Percentiles rank a stretch among this genome's conserved stretches.
Conservation (phyloP, 257 asterid genomes). For the Nicotiana noctiflora region DNA sequence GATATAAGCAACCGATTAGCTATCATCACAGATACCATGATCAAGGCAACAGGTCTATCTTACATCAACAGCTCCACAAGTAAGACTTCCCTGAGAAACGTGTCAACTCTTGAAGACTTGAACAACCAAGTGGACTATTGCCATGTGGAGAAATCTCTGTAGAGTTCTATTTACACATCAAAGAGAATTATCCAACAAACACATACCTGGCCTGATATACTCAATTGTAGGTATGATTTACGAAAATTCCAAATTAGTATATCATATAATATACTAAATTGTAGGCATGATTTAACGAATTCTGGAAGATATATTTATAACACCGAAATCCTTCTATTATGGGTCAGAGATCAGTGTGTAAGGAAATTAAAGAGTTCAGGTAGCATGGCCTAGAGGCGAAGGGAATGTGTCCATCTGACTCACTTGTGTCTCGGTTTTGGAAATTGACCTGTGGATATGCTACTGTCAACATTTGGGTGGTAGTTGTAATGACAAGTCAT, state of each 20-base stretch:
- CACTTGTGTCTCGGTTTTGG: not conserved
- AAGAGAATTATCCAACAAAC: not conserved
- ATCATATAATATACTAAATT: not conserved
- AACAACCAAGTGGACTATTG: not conserved
- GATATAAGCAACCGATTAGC: not conserved
- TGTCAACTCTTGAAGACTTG: not conserved
- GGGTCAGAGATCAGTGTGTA: not conserved
- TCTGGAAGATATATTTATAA: not conserved
- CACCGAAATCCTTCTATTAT: not conserved
- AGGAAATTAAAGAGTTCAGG: not conserved
- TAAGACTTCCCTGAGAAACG: not conserved
- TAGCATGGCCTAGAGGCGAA: not conserved
- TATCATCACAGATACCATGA: not conserved
- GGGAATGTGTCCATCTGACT: not conserved
- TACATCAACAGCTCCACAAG: not conserved
- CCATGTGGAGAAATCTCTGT: not conserved
- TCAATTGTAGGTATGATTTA: not conserved
- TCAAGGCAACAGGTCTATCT: not conserved
- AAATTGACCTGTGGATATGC: not conserved
- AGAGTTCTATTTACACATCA: not conserved
- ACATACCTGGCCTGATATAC: not conserved
- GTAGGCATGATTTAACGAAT: not conserved
- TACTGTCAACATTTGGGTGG: not conserved
- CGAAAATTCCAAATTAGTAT: too few species aligned
- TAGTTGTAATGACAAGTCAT: not conserved